phyloP scores from a whole-genome alignment of 2,329 filamentous ascomycete genomes.

The Aspergillus sp. region DNA sequence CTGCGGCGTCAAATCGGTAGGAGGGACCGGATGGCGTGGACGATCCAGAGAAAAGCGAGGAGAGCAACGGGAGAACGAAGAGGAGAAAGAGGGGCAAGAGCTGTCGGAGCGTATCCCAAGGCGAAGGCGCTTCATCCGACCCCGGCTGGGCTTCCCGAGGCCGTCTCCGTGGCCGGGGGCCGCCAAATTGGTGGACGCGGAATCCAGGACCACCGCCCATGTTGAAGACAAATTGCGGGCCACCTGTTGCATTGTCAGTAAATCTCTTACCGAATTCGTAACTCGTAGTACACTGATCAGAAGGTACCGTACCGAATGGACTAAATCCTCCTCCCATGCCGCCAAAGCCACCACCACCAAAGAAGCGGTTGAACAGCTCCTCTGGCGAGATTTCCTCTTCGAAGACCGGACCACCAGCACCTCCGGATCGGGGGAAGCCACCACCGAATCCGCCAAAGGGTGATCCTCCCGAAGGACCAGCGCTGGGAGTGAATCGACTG shows the following conservation, averaged over 20 bases:
- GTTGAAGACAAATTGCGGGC: slow-evolving; percentile 92
- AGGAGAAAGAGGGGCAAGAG: slow-evolving; percentile 85
- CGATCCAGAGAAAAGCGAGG: slow-evolving; percentile 68
- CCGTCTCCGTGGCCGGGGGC: slow-evolving; percentile 69
- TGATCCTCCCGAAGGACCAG: slow-evolving; percentile 38
- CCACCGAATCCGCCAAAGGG: slow-evolving; percentile 45
- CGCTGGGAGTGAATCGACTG: slow-evolving; percentile 67
- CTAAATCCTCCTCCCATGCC: slow-evolving; percentile 58
- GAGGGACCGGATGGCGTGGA: slow-evolving; percentile 59
- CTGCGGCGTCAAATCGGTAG: slow-evolving; percentile 71
- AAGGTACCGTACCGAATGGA: slow-evolving; percentile 57
- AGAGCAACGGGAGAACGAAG: slow-evolving; percentile 80
- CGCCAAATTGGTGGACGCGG: slow-evolving; percentile 93
- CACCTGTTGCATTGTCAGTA: slow-evolving; percentile 41
- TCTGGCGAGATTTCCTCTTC: slow-evolving; percentile 94
- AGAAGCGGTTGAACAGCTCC: slow-evolving; percentile 96
- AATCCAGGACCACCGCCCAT: slow-evolving; percentile 87
- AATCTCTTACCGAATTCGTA: not conserved
- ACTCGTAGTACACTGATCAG: not conserved
- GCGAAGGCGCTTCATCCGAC: slow-evolving; percentile 52
- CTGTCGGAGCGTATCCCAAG: slow-evolving; percentile 60
- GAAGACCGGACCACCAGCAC: slow-evolving; percentile 62
- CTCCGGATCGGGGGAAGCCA: slow-evolving; percentile 45
- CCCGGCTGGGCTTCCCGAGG: slow-evolving; percentile 63
- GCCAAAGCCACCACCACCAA: slow-evolving; percentile 67